These are phyloP conservation scores for Neonectria hederae DNA, from an alignment of 2,329 filamentous ascomycete genomes.

Conservation along the genomic window DNA sequence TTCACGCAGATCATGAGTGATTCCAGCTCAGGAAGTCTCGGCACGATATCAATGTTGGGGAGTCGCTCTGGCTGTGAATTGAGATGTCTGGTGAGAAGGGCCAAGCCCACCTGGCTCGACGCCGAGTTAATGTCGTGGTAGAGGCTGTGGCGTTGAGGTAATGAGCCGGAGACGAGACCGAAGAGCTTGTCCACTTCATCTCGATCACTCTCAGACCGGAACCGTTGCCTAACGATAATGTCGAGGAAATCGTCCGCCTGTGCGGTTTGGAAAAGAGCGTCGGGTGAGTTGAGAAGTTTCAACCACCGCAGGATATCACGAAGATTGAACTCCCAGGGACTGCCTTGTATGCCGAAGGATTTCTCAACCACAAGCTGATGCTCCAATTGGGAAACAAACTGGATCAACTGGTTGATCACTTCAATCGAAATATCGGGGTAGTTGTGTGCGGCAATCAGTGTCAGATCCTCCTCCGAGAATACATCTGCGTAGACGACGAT, in stretches of 20 bases:
- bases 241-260: constrained; percentile 78
- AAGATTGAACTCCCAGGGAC: constrained; percentile 96
- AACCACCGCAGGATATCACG: constrained; percentile 92
- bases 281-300: constrained; percentile 63
- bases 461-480: constrained; percentile 82
- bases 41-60: constrained; percentile 59
- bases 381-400: constrained; percentile 84
- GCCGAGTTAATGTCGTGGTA: constrained; percentile 74
- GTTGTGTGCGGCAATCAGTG: constrained; percentile 80
- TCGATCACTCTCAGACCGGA: constrained; percentile 77
- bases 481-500: constrained; percentile 97
- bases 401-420: constrained; percentile 74
- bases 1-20: constrained; percentile 88
- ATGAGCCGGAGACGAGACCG: constrained; percentile 65
- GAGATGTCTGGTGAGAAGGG: constrained; percentile 70
- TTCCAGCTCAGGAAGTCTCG: constrained; percentile 78
- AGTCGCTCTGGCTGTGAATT: constrained; percentile 62
- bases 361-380: constrained; percentile 70
- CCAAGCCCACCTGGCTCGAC: constrained; percentile 83
- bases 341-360: constrained; percentile 69
- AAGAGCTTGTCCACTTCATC: constrained; percentile 73
- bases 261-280: constrained; percentile 69
- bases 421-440: constrained; percentile 71
- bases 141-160: constrained; percentile 68
- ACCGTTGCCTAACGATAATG: constrained; percentile 86